phyloP scores from a whole-genome alignment of 805 yeast genomes.

The Hanseniaspora vineae region DNA sequence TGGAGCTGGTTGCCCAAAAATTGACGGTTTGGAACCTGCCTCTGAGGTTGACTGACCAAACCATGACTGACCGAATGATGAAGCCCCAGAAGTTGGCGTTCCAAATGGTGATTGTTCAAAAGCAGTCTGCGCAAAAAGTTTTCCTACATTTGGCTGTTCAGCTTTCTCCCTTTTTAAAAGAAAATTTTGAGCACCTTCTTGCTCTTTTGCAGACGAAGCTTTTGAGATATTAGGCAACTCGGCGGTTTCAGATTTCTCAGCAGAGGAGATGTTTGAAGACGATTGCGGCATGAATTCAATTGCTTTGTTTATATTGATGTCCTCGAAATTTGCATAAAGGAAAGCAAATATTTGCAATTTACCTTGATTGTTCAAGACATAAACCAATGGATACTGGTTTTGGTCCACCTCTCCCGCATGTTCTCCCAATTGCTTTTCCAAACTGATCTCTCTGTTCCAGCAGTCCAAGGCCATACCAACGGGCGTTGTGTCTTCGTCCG shows the following conservation, averaged over 20 bases:
- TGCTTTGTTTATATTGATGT: no score
- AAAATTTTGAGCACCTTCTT: no score
- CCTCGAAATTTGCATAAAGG: conserved; percentile 26
- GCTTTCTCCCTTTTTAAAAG: no score
- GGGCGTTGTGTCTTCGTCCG: conserved; percentile 57
- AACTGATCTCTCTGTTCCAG: conserved; percentile 19
- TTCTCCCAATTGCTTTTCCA: conserved; percentile 36
- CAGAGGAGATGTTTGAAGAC: no score
- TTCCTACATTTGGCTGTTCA: no score
- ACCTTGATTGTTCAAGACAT: conserved; percentile 53
- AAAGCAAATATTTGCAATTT: conserved; percentile 50
- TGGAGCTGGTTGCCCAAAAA: conserved; percentile 8
- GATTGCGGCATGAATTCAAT: no score
- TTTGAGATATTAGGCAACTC: no score
- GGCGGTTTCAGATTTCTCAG: no score
- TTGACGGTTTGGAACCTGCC: conserved; percentile 5
- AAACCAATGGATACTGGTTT: conserved; percentile 51
- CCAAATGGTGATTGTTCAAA: no score
- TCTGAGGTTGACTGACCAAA: background rate
- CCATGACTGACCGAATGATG: background rate
- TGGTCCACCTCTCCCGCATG: conserved; percentile 45
- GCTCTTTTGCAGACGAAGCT: no score
- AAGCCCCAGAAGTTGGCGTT: background rate
- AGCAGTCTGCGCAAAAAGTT: no score
- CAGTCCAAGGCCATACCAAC: conserved; percentile 56